A percentile compares a stretch with the other conserved stretches of the same genome.
These are phyloP conservation scores for Picea engelmannii DNA, from an alignment of 83 land plant genomes.

Conservation along the genomic window DNA sequence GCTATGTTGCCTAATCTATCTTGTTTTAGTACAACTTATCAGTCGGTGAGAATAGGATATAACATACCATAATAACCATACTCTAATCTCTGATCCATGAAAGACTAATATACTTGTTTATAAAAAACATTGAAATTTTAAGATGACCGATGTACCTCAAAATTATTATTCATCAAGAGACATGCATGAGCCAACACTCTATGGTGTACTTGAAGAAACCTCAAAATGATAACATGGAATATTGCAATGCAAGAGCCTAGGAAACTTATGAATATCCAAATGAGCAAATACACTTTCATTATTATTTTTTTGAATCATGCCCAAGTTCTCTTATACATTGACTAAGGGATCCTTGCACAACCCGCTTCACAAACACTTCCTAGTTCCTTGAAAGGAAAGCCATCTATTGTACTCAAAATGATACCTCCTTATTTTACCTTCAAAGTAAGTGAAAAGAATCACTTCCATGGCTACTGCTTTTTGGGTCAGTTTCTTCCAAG, in stretches of 20 bases:
- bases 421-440: slow-evolving; percentile 9
- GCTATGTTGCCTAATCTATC: no score
- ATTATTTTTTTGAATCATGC: slow-evolving; percentile 1
- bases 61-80: neutral
- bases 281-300: slow-evolving; percentile 7
- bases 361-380: neutral
- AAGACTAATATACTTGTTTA: neutral
- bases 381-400: slow-evolving; percentile 10
- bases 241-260: slow-evolving; percentile 5
- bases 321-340: neutral
- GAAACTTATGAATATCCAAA: neutral
- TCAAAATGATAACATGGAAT: slow-evolving; percentile 3
- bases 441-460: neutral
- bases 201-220: neutral
- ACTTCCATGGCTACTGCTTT: no score
- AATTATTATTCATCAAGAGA: slow-evolving; percentile 3
- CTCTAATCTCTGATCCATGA: neutral
- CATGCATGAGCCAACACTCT: slow-evolving; percentile 8
- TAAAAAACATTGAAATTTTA: neutral
- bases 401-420: neutral
- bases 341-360: slow-evolving; percentile 8
- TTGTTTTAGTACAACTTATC: neutral
- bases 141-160: neutral
- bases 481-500: no score
- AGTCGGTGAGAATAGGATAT: no score